phyloP scores from a whole-genome alignment of 805 yeast genomes.

The Teunomyces stri region DNA sequence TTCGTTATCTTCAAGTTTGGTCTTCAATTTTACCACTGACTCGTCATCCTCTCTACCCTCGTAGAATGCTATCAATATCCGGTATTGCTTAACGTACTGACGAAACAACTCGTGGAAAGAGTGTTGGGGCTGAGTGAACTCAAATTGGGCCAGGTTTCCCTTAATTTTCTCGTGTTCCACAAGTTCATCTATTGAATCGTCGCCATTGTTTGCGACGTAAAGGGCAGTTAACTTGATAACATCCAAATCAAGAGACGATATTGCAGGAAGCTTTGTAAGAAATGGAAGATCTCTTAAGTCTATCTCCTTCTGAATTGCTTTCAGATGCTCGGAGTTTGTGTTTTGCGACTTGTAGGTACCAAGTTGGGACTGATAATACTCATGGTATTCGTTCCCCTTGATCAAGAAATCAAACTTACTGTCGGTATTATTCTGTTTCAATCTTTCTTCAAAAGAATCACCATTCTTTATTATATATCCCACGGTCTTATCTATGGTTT shows the following conservation, averaged over 20 bases:
- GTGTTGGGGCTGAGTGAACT: slow-evolving; percentile 60
- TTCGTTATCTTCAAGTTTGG: slow-evolving; percentile 20
- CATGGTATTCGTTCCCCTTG: slow-evolving; percentile 51
- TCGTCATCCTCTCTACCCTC: slow-evolving; percentile 8
- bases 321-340: slow-evolving; percentile 2
- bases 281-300: slow-evolving; percentile 2
- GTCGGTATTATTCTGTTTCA: slow-evolving; percentile 46
- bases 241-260: slow-evolving; percentile 64
- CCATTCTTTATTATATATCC: slow-evolving; percentile 72
- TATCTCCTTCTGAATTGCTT: neutral
- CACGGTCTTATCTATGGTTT: slow-evolving; percentile 68
- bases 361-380: slow-evolving; percentile 54
- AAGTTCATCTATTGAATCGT: slow-evolving; percentile 31
- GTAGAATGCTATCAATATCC: slow-evolving; percentile 16
- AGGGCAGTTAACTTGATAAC: slow-evolving; percentile 72
- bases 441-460: slow-evolving; percentile 55
- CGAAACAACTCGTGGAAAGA: slow-evolving; percentile 54
- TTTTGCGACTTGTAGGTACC: slow-evolving; percentile 19
- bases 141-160: slow-evolving; percentile 55
- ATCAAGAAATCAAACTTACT: slow-evolving; percentile 64
- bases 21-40: slow-evolving; percentile 8
- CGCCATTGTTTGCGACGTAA: slow-evolving; percentile 61
- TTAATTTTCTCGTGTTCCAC: slow-evolving; percentile 35
- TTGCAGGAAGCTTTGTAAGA: slow-evolving; percentile 25
- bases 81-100: slow-evolving; percentile 57